Conservation (phyloP, 75 land plant genomes). For the Azolla pinnata region DNA sequence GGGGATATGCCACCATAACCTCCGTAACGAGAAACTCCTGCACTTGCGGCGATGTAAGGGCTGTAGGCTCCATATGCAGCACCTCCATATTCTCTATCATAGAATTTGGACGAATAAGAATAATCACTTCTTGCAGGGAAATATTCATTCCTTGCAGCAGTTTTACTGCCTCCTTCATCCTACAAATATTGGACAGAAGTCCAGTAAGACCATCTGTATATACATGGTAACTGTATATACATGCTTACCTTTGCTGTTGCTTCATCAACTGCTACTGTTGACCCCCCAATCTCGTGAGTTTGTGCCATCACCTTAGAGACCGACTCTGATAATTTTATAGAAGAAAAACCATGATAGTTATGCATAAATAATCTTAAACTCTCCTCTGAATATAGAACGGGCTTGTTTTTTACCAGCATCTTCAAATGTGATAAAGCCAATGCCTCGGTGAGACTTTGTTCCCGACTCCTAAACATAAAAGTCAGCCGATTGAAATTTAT, state of each 20-base stretch:
- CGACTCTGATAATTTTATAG: conserved; percentile 32
- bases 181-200: too few species aligned
- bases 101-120: neutral
- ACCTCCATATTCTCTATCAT: conserved; percentile 1
- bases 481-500: neutral
- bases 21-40: neutral
- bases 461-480: conserved; percentile 51
- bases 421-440: conserved; percentile 90
- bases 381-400: too few species aligned
- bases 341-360: neutral
- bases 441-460: conserved; percentile 82
- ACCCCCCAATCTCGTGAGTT: conserved; percentile 64
- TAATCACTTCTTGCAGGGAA: too few species aligned
- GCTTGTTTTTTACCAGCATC: conserved; percentile 43
- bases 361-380: too few species aligned
- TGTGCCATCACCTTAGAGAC: conserved; percentile 62
- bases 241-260: conserved; percentile 67
- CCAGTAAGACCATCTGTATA: too few species aligned
- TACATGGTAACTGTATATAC: too few species aligned
- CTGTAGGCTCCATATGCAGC: conserved; percentile 28
- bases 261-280: conserved; percentile 64
- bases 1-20: conserved; percentile 1
- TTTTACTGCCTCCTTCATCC: conserved; percentile 2
- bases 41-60: conserved; percentile 6
- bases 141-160: too few species aligned